Base-by-base conservation (phyloP, 2,329 filamentous ascomycete species). In the Aspergillus glaucus region DNA sequence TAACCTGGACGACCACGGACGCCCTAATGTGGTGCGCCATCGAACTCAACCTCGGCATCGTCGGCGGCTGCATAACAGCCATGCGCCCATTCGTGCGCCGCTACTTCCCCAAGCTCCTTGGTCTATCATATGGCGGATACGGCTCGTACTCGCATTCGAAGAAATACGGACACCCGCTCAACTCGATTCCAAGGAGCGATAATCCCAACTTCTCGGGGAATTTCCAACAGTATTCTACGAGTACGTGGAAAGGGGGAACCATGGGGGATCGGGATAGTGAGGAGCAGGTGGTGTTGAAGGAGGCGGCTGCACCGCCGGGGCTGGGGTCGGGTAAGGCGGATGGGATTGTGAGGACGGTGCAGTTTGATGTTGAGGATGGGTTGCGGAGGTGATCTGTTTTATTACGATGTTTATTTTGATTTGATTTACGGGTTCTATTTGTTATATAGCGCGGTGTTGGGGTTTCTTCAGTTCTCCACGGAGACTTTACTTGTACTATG, bases 41-140 rank as follows among this genome's bases (percentile, higher is more conserved):
- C 47, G 63, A 66, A 47, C 43, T 61, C 8, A 63, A 65, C 37
- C 52, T 65, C 1, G 57, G 60, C 12, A 62, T 66, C 15, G 52
- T 54, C 36, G 56, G 58, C 21, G 62, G 61, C 47, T 63, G 58
- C 50, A 52, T 63, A 4, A 62, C 62, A 21, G 61, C 61, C 5
- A 55, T 65, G 46, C 53, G 62, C 17, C 62, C 62, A 0, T 63
- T 66, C 40, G 48, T 62, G 24, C 55, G 57, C 41, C 53, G 50
- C 45, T 63, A 63, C 55, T 56, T 61, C 44, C 62, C 62, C 43
- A 51, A 50, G 22, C 51, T 63, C 6, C 50, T 63, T 9, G 61
- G 59, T 4, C 53, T 58, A 3, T 61, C 59, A 6, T 51, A 55
- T 12, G 50, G 45, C 14, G 56, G 50, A 12, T 14, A n/a, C 21